Evolutionary conservation across 257 asterid genomes (phyloP).

Genomic region (Solanum pimpinellifolium): DNA sequence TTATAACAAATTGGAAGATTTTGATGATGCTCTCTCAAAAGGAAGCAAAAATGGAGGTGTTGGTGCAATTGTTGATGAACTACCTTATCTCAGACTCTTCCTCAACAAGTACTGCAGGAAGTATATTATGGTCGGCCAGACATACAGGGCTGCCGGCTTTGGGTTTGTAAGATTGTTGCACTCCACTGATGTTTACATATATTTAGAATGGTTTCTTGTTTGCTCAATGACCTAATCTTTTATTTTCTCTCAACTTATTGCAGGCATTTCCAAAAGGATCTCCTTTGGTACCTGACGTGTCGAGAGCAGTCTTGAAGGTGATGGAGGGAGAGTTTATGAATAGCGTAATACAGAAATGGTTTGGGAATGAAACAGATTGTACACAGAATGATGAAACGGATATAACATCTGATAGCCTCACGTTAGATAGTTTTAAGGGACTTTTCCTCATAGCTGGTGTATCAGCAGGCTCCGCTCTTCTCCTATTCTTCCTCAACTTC

Average conservation of each 20-base stretch:
- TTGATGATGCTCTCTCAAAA: conserved; percentile 10
- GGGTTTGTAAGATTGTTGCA: conserved; percentile 23
- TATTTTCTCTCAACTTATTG: neutral
- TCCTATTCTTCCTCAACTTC: conserved; percentile 20
- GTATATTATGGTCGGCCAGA: conserved; percentile 25
- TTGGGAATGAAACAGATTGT: conserved; percentile 5
- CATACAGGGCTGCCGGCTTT: conserved; percentile 35
- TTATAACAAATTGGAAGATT: conserved; percentile 10
- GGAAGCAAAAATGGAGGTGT: conserved; percentile 28
- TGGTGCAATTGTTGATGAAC: conserved; percentile 35
- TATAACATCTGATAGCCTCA: conserved; percentile 3
- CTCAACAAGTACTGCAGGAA: conserved; percentile 23
- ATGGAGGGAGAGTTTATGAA: conserved; percentile 12
- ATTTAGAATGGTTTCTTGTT: neutral
- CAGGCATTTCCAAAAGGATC: conserved; percentile 39
- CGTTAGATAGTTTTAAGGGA: conserved; percentile 22
- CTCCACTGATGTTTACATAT: neutral
- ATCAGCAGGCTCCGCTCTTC: conserved; percentile 21
- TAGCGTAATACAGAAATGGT: conserved; percentile 14
- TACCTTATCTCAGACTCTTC: conserved; percentile 29
- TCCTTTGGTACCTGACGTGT: conserved; percentile 29
- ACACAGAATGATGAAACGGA: neutral
- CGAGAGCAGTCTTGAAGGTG: conserved; percentile 18
- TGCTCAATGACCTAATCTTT: neutral
- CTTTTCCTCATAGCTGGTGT: conserved; percentile 24